Percentiles rank a stretch among this genome's conserved stretches.
Evolutionary conservation across 768 basidiomycete species (phyloP).

Genomic region (Lepiota subincarnata): DNA sequence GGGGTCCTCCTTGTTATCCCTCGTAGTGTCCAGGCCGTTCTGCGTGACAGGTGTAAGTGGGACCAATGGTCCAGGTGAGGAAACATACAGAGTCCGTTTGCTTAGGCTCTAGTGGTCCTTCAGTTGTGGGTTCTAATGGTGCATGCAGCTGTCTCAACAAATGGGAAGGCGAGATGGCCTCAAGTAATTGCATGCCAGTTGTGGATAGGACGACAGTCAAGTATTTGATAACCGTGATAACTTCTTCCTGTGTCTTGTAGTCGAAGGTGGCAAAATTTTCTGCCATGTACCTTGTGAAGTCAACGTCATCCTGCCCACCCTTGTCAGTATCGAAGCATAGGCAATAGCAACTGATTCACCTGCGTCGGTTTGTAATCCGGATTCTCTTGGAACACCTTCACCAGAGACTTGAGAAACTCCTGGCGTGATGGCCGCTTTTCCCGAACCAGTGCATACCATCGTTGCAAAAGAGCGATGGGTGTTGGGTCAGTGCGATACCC

Average conservation of each 20-base stretch:
- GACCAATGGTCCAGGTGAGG: background rate
- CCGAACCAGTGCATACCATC: conserved; percentile 88
- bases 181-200: conserved; percentile 79
- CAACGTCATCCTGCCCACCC: conserved; percentile 63
- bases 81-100: conserved; percentile 13
- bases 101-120: conserved; percentile 10
- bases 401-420: conserved; percentile 82
- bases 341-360: conserved; percentile 44
- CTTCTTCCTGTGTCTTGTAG: conserved; percentile 94
- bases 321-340: background rate
- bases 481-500: conserved; percentile 64
- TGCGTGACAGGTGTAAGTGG: background rate
- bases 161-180: conserved; percentile 66
- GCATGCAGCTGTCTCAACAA: conserved; percentile 58
- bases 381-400: conserved; percentile 79
- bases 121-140: conserved; percentile 14
- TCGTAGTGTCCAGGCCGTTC: conserved; percentile 18
- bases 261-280: conserved; percentile 92
- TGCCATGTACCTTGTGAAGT: conserved; percentile 88
- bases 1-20: background rate
- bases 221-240: conserved; percentile 76
- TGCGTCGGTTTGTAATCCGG: conserved; percentile 52
- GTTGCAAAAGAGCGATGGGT: conserved; percentile 73
- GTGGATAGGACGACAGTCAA: conserved; percentile 75
- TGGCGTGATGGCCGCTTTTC: conserved; percentile 86